Evolutionary conservation across 2,329 filamentous ascomycete species (phyloP).

Genomic region (Penicillium paneum): DNA sequence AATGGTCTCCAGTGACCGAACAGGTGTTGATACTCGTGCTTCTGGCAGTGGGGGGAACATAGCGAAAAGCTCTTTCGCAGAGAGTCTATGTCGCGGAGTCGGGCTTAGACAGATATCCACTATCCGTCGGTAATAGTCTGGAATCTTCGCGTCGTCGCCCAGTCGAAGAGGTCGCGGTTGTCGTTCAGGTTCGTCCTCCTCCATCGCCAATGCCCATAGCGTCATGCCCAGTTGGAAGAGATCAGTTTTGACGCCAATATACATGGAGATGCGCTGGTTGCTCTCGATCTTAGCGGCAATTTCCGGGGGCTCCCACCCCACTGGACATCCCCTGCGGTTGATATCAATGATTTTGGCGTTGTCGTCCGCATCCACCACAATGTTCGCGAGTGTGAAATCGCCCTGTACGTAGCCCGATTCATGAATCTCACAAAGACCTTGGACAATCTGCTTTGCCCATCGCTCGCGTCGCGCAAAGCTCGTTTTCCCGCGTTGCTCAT

Average conservation of each 20-base stretch:
- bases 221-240: slow-evolving; percentile 97
- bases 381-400: slow-evolving; percentile 95
- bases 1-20: slow-evolving; percentile 1
- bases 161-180: slow-evolving; percentile 66
- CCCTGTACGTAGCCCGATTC: slow-evolving; percentile 96
- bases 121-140: slow-evolving; percentile 73
- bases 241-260: slow-evolving; percentile 97
- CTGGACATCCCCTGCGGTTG: slow-evolving; percentile 92
- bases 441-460: slow-evolving; percentile 89
- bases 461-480: slow-evolving; percentile 72
- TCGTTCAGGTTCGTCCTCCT: slow-evolving; percentile 85
- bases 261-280: slow-evolving; percentile 89
- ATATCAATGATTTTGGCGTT: slow-evolving; percentile 98
- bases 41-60: slow-evolving; percentile 57
- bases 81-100: slow-evolving; percentile 67
- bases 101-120: slow-evolving; percentile 74
- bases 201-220: slow-evolving; percentile 82
- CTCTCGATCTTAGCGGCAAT: slow-evolving; percentile 79
- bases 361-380: slow-evolving; percentile 80
- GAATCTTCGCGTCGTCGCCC: slow-evolving; percentile 57
- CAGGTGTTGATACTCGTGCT: slow-evolving; percentile 14
- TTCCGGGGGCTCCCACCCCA: slow-evolving; percentile 97
- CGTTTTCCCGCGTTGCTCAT: slow-evolving; percentile 64
- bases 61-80: slow-evolving; percentile 68
- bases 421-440: slow-evolving; percentile 86